phyloP scores from a whole-genome alignment of 2,329 filamentous ascomycete species.

The Aspergillus hiratsukae region DNA sequence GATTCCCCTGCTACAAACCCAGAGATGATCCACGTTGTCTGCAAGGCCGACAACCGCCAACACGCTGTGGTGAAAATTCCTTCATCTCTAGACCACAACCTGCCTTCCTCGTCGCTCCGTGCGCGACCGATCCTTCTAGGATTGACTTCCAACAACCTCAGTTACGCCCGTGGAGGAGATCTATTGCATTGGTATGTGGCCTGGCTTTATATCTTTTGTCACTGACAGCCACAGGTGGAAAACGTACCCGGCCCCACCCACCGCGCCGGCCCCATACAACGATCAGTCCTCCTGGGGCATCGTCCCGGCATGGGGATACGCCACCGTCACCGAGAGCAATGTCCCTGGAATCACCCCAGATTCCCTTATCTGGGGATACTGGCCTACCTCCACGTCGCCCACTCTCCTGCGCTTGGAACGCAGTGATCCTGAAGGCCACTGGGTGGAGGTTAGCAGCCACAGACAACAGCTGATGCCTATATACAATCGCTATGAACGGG shows the following conservation, averaged over 20 bases:
- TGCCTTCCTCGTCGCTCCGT: conserved; percentile 10
- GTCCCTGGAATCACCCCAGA: conserved; percentile 29
- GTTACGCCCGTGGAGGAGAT: conserved; percentile 10
- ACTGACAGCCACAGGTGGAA: conserved; percentile 32
- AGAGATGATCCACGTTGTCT: conserved; percentile 6
- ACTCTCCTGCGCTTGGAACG: conserved; percentile 34
- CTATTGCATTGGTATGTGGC: conserved; percentile 5
- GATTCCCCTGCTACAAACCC: not conserved
- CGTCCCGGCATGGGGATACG: conserved; percentile 47
- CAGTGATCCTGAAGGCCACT: conserved; percentile 23
- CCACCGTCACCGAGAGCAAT: conserved; percentile 39
- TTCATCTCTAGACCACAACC: not conserved
- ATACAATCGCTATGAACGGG: conserved; percentile 42
- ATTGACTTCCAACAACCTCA: conserved; percentile 15
- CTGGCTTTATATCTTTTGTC: not conserved
- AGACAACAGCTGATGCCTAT: conserved; percentile 37
- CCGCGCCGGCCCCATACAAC: conserved; percentile 24
- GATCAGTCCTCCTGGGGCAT: conserved; percentile 41
- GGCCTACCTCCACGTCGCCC: conserved; percentile 35
- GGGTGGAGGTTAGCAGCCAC: conserved; percentile 36
- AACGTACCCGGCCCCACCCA: conserved; percentile 39
- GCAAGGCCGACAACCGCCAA: conserved; percentile 4
- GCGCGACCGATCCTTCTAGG: conserved; percentile 7
- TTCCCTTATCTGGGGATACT: conserved; percentile 40
- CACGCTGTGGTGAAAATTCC: conserved; percentile 3